Evolutionary conservation across 2,329 filamentous ascomycete genomes (phyloP).

Genomic region (Dothistroma pini): DNA sequence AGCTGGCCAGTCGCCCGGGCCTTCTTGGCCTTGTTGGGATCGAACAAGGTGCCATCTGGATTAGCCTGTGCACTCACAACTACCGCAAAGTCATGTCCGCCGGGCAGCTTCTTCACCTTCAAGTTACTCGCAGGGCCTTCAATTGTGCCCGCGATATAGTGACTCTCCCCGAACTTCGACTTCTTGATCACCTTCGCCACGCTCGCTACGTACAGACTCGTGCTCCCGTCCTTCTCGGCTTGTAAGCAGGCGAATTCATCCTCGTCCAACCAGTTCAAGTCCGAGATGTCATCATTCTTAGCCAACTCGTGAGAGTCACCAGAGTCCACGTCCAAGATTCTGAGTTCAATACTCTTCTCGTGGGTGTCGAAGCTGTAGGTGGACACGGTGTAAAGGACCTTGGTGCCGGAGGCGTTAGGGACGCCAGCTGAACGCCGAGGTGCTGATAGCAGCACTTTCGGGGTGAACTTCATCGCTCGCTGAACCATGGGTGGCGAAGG

Average conservation of each 20-base stretch:
- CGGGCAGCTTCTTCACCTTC: constrained; percentile 41
- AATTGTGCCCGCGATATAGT: constrained; percentile 35
- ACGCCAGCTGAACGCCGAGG: constrained; percentile 67
- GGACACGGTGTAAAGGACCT: constrained; percentile 65
- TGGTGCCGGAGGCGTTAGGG: constrained; percentile 65
- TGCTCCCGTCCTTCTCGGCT: constrained; percentile 41
- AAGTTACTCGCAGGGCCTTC: constrained; percentile 49
- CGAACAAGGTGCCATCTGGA: constrained; percentile 62
- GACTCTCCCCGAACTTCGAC: not conserved
- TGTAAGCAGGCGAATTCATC: constrained; percentile 57
- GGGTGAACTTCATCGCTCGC: constrained; percentile 67
- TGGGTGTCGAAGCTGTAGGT: constrained; percentile 79
- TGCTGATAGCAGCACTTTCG: constrained; percentile 71
- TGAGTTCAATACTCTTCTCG: constrained; percentile 63
- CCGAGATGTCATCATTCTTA: constrained; percentile 61
- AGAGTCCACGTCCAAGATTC: constrained; percentile 65
- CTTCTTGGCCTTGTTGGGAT: constrained; percentile 48
- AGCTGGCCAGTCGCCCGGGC: constrained; percentile 46
- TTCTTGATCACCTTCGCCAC: constrained; percentile 13
- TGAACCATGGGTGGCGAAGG: constrained; percentile 57
- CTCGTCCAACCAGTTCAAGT: constrained; percentile 73
- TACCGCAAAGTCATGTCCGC: constrained; percentile 39
- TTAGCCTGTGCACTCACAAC: constrained; percentile 60
- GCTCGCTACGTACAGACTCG: constrained; percentile 28
- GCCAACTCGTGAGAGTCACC: constrained; percentile 64